Conservation (phyloP, 305 asterid genomes). For the Plantago lanceolata region DNA sequence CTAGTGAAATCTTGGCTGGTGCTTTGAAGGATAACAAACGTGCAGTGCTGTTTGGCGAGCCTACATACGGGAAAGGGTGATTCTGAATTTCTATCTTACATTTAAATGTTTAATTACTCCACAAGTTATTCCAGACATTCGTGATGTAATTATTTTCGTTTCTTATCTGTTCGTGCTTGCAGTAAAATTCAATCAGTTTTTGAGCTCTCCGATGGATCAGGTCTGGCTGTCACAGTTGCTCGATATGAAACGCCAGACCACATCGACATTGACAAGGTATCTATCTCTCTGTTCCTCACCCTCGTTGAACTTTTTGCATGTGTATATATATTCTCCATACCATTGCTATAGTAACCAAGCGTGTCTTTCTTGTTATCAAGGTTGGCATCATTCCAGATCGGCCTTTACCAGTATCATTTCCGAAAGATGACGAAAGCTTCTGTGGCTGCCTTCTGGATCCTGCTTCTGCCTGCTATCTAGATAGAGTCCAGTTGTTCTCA, state of each 20-base stretch:
- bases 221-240: slow-evolving; percentile 89
- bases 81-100: not conserved
- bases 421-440: slow-evolving; percentile 74
- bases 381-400: slow-evolving; percentile 85
- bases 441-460: slow-evolving; percentile 89
- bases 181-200: slow-evolving; percentile 95
- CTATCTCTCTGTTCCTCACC: slow-evolving; percentile 20
- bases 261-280: slow-evolving; percentile 84
- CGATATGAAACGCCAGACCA: slow-evolving; percentile 98
- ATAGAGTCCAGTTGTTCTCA: slow-evolving; percentile 54
- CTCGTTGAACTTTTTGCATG: not conserved
- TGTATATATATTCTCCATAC: not conserved
- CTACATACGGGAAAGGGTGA: slow-evolving; percentile 97
- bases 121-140: slow-evolving; percentile 8
- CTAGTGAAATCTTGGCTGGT: slow-evolving; percentile 94
- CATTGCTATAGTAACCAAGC: not conserved
- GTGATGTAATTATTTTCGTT: slow-evolving; percentile 11
- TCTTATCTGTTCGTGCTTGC: slow-evolving; percentile 22
- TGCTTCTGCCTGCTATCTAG: slow-evolving; percentile 62
- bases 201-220: slow-evolving; percentile 94
- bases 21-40: slow-evolving; percentile 96
- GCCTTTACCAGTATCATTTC: slow-evolving; percentile 76
- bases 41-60: slow-evolving; percentile 78
- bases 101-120: slow-evolving; percentile 7
- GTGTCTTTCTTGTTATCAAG: slow-evolving; percentile 29